Evolutionary conservation across 164 flowering plant genomes (phyloP).

Genomic region (Cinnamomum chago): DNA sequence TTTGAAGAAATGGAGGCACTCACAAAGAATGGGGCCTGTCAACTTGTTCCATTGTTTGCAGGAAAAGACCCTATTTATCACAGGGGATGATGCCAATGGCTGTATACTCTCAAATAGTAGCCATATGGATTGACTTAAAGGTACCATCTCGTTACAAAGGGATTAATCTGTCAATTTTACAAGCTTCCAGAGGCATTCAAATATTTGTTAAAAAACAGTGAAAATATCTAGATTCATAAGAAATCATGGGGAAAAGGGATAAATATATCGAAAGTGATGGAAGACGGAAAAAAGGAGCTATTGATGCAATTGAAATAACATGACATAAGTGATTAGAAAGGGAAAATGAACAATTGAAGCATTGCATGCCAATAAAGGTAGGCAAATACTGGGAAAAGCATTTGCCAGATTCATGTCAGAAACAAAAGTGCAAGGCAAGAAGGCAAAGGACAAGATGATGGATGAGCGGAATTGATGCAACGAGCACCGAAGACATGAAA

Average conservation of each 20-base stretch:
- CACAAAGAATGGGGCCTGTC: no score
- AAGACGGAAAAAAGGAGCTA: not conserved
- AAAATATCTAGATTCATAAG: not conserved
- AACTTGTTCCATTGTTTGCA: no score
- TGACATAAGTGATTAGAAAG: not conserved
- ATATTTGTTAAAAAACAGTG: no score
- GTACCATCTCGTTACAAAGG: no score
- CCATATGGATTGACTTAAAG: no score
- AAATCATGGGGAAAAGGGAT: not conserved
- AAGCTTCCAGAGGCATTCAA: not conserved
- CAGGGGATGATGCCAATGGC: no score
- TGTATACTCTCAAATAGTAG: no score
- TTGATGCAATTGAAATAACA: no score
- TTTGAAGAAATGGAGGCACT: no score
- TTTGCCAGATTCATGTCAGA: not conserved
- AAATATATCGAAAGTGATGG: not conserved
- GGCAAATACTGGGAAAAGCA: not conserved
- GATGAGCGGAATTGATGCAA: not conserved
- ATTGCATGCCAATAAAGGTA: not conserved
- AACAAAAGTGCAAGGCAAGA: not conserved
- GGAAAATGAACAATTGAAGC: not conserved
- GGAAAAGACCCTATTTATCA: no score
- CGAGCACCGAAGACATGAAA: not conserved
- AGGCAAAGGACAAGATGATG: not conserved
- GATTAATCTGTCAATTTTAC: no score